Base-by-base conservation (phyloP, 2,329 filamentous ascomycete species). In the Ophiostoma montium region DNA sequence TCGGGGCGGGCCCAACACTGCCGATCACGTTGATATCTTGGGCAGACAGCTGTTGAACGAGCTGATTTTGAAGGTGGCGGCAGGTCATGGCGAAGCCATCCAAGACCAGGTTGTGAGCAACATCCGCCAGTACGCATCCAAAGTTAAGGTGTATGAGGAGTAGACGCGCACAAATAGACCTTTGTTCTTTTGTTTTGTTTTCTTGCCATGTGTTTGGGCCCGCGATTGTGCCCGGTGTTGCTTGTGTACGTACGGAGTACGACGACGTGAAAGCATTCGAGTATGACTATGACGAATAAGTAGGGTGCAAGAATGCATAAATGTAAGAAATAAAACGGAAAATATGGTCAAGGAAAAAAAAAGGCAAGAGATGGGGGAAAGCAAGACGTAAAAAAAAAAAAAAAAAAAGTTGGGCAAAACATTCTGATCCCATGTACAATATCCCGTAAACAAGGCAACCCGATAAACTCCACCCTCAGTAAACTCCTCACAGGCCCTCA, bases 11-110 rank as follows among this genome's bases (percentile, higher is more conserved):
- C 76, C 78, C 21, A 78, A 78, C 52, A 80, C 75, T 53, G 89
- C 88, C 13, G 92, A 98, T 61, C 92, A 98, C 61, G 92, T 98
- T 46, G 92, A 98, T 61, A 98, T 98, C 51, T 72, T 98, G 3
- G 92, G 92, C 1, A 72, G 92, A 30, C 81, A 88, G 56, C 87
- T 80, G 31, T 71, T 98, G 23, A 98, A 98, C 59, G 92, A 98
- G 64, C 68, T 96, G 46, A 83, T 98, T 44, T 65, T 98, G 52
- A 75, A 81, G 47, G 83, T 98, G 10, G 92, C 87, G 0, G 88
- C 87, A 0, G 92, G 92, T 0, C 80, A 78, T 57, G 92, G 92
- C 5, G 75, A 89, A 52, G 72, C 78, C 27, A 90, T 98, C 55
- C 70, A 82, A 45, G 79, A 94, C 53, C 79, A 76, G 43, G 78